Base-by-base conservation (phyloP, 805 yeast genomes). In the Myxozyma lipomycoides region DNA sequence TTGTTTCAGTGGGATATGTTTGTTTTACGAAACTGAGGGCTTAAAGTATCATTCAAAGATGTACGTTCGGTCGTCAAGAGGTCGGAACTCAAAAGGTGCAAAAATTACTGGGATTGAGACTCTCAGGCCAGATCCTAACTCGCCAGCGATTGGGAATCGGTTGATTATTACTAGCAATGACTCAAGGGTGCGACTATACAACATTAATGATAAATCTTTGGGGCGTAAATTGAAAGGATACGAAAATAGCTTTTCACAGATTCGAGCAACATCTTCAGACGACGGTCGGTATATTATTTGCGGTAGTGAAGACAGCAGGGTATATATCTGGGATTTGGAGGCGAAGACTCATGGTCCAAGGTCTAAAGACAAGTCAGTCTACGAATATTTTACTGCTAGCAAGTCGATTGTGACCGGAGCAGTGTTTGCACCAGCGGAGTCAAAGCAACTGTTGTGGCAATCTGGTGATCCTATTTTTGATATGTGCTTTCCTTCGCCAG, bases 281-380 rank as follows among this genome's bases (percentile, higher is more conserved):
- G 81, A 81, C 59, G 68, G 73, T 46, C 62, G 69, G 10, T 78
- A 78, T 61, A 75, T 89, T 4, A 75, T 89, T 6, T 74, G 85
- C 5, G 95, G 95, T 0, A 84, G 95, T 10, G 96, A 90, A 64
- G 93, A 90, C 68, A 87, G 86, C 59, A 81, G 89, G 81, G 78
- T 86, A 12, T 90, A 89, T 62, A 70, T 86, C 10, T 91, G 98
- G 98, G 75, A 77, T 48, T 66, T 76, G 39, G 51, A 42, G 12
- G 52, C 41, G 19, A 47, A 42, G 10, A 40, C 36, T 3, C 65
- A 58, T 21, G 44, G 49, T 21, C 50, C 61, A 43, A 58, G 57
- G 41, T 35, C 38, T 21, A 63, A 59, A 41, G 62, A 59, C 18
- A 60, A 60, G 40, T 43, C 46, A 24, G 26, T 47, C 2, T 52